These are phyloP conservation scores for Apiotrichum mycotoxinovorans DNA, from an alignment of 1,284 basidiomycete species.

Conservation along the genomic window DNA sequence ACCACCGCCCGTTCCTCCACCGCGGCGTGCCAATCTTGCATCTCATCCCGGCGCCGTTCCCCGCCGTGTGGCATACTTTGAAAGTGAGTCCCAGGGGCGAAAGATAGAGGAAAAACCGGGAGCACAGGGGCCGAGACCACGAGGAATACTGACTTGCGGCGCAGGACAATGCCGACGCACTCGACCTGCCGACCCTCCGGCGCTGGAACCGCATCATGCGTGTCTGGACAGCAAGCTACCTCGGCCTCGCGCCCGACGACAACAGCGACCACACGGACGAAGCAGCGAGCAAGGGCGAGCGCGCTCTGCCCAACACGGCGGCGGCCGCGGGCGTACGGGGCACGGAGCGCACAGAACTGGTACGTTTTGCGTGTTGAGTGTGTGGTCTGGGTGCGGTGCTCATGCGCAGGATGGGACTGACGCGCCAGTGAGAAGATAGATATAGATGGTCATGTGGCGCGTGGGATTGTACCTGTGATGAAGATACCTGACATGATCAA, in stretches of 20 bases:
- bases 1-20: conserved; percentile 86
- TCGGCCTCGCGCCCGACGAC: conserved; percentile 58
- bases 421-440: too few species aligned
- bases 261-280: neutral
- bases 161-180: conserved; percentile 81
- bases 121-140: too few species aligned
- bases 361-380: conserved; percentile 2
- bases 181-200: conserved; percentile 80
- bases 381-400: neutral
- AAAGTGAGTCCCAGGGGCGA: conserved; percentile 52
- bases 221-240: conserved; percentile 85
- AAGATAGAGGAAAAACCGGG: neutral
- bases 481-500: too few species aligned
- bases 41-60: conserved; percentile 86
- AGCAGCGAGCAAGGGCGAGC: neutral
- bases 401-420: neutral
- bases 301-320: too few species aligned
- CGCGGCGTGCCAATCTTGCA: conserved; percentile 86
- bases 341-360: too few species aligned
- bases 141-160: neutral
- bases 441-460: too few species aligned
- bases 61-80: conserved; percentile 83
- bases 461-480: too few species aligned
- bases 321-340: too few species aligned
- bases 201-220: conserved; percentile 87